A percentile compares a stretch with the other conserved stretches of the same genome.
These are phyloP conservation scores for Fraxinus anomala DNA, from an alignment of 257 asterid species.

Conservation along the genomic window DNA sequence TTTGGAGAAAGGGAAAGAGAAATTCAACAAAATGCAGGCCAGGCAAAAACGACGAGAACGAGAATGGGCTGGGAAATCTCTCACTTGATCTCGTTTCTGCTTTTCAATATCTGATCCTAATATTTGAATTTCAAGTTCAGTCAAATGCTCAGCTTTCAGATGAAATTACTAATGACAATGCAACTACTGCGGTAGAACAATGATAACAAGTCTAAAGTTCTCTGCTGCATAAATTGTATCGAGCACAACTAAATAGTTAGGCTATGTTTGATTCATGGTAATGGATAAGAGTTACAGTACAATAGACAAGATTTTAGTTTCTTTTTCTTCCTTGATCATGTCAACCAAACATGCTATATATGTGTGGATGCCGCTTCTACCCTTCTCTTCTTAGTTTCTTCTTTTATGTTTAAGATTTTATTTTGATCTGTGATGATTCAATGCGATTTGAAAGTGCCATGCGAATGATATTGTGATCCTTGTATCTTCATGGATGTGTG, in stretches of 20 bases:
- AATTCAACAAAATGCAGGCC: constrained; percentile 88
- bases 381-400: not conserved
- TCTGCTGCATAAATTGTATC: not conserved
- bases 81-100: constrained; percentile 44
- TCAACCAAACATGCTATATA: not conserved
- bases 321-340: not conserved
- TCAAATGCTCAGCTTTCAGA: not conserved
- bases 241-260: not conserved
- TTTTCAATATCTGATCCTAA: not conserved
- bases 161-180: constrained; percentile 1
- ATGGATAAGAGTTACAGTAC: not conserved
- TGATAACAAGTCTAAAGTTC: not conserved
- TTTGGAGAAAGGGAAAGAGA: constrained; percentile 94
- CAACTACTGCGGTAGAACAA: constrained; percentile 6
- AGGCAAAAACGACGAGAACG: constrained; percentile 79
- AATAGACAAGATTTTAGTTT: not conserved
- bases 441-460: not conserved
- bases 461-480: not conserved
- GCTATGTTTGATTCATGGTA: not conserved
- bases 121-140: not conserved
- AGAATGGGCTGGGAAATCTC: constrained; percentile 97
- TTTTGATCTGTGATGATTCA: not conserved
- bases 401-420: not conserved
- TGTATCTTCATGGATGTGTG: not conserved
- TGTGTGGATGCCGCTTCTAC: not conserved